phyloP scores from a whole-genome alignment of 495 filamentous ascomycete genomes.

The Pseudotulostoma volvatum region DNA sequence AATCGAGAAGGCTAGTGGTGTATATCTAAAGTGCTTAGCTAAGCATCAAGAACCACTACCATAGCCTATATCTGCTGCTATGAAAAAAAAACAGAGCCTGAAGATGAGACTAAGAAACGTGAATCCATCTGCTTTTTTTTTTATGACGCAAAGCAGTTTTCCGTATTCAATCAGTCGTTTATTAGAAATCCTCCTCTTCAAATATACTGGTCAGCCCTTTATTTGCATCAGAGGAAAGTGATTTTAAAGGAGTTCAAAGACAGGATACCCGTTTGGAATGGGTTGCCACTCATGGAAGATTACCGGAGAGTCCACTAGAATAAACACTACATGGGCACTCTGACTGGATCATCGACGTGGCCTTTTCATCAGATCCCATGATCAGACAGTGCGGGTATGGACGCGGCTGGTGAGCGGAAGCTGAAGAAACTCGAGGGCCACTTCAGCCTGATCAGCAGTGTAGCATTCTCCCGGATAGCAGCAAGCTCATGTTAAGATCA shows the following conservation, averaged over 20 bases:
- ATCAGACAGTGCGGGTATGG: constrained; percentile 14
- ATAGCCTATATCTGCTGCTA: too few species aligned
- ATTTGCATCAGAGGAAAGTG: constrained; percentile 14
- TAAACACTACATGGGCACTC: constrained; percentile 1
- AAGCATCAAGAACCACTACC: too few species aligned
- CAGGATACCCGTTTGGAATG: constrained; percentile 2
- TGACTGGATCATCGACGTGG: neutral
- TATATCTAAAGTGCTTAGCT: constrained; percentile 3
- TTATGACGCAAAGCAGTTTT: constrained; percentile 17
- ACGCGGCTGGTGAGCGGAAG: constrained; percentile 5
- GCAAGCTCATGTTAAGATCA: too few species aligned
- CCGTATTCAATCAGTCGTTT: constrained; percentile 11
- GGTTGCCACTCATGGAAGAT: constrained; percentile 1
- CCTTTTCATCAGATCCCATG: constrained; percentile 4
- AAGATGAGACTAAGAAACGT: too few species aligned
- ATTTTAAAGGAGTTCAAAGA: constrained; percentile 7
- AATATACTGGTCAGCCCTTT: constrained; percentile 16
- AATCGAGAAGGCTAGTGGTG: constrained; percentile 4
- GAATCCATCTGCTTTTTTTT: constrained; percentile 11
- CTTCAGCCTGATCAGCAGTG: constrained; percentile 5
- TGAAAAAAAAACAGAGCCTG: too few species aligned
- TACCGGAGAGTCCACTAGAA: constrained; percentile 2
- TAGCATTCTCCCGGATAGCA: constrained; percentile 19
- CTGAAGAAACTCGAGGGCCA: constrained; percentile 5
- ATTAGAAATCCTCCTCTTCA: constrained; percentile 17